Base-by-base conservation (phyloP, 257 asterid genomes). In the Solanum pennellii region DNA sequence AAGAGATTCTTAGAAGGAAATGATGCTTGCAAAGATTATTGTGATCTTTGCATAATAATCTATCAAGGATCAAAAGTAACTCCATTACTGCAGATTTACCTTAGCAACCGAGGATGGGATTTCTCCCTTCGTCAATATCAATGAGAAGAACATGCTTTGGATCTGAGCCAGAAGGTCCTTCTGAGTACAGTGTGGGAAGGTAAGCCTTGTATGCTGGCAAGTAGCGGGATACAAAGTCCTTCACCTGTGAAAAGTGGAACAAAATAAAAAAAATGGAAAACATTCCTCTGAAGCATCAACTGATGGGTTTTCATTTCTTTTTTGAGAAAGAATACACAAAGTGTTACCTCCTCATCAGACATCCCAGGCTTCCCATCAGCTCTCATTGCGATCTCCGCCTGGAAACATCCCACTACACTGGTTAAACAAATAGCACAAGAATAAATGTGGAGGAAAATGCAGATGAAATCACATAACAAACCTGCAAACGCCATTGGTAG, bases 351-450 rank as follows among this genome's bases (percentile, higher is more conserved):
- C 87, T 94, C 98, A 80, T 97, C 98, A 0, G 98, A 89, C 98
- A 97, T 90, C 88, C 98, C 97, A 0, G 98, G 89, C 29, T 92
- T 94, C 69, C 99, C 99, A 69, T 93, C 98, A 23, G 87, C 89
- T 90, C 97, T 93, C 99, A 97, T 97, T 42, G 98, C 99, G 89
- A 97, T 90, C 93, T 97, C 99, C 0, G 99, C 99, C 99, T 97
- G 91, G 84, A 89, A 85, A 80, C 82, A 47, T 37, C 74, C 72
- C 84, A 77, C 83, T 44, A 13, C 21, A 86, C 83, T 41, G 68
- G 82, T 89, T 71, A 91, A 82, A 73, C 56, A 47, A 90, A 39
- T 16, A 71, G 27, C 39, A 6, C 83, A 39, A 27, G 68, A 76
- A 21, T 23, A 21, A 73, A 59, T 7, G 56, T 6, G 20, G 74